Base-by-base conservation (phyloP, 306 rosid species). In the Sesbania bispinosa region DNA sequence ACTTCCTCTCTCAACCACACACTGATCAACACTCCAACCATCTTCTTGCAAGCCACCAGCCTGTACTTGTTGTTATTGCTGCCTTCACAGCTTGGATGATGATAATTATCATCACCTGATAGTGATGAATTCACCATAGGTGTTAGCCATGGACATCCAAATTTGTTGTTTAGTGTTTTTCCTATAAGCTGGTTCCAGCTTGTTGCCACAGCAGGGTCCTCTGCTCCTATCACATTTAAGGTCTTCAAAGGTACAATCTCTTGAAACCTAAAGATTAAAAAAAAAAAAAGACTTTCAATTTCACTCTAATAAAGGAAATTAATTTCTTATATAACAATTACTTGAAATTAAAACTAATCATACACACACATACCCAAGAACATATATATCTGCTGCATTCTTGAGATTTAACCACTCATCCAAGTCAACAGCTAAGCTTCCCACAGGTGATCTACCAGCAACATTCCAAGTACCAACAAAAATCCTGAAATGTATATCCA, bases 391-490 rank as follows among this genome's bases (percentile, higher is more conserved):
- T 13, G 97, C 95, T 7, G 89, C 88, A 61, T 88, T 93, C 75
- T 84, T 94, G 67, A 94, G 87, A 77, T 89, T 89, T 67, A 87
- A 73, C 96, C 95, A 90, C 55, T 94, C 97, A 19, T 86, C 96
- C 83, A 90, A 87, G 79, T 94, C 98, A 61, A 86, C 92, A 15
- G 85, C 90, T 64, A 90, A 83, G 83, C 96, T 94, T 70, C 92
- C 96, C 7, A 75, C 48, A 3, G 98, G 98, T 13, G 87, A 87
- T 67, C 84, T 89, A 7, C 96, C 98, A 11, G 86, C 97, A 29
- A 94, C 97, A 84, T 94, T 94, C 98, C 97, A 94, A 58, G 95
- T 87, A 18, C 98, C 97, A 72, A 90, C 90, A 62, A 94, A 94
- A 42, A 94, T 83, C 82, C 99, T 91, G 82, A 75, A 79, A 30